Conservation (phyloP, 345 rosid species). For the Turnera subulata region DNA sequence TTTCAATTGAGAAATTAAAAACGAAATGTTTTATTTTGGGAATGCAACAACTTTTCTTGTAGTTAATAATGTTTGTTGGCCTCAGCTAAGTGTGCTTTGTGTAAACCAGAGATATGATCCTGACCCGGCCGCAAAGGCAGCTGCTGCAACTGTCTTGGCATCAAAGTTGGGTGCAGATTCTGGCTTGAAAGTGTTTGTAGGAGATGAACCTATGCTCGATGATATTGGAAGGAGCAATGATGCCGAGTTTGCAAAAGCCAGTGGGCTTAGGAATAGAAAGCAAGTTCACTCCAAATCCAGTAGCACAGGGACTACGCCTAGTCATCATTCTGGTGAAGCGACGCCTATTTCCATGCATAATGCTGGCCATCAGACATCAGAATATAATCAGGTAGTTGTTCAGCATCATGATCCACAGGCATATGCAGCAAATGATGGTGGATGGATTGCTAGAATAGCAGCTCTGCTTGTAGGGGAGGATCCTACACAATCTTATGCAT, state of each 20-base stretch:
- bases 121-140: constrained; percentile 98
- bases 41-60: too few species aligned
- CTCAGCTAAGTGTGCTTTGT: constrained; percentile 4
- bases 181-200: constrained; percentile 71
- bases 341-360: constrained; percentile 29
- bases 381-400: constrained; percentile 55
- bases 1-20: too few species aligned
- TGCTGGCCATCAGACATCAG: constrained; percentile 36
- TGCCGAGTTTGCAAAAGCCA: constrained; percentile 52
- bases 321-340: constrained; percentile 40
- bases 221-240: constrained; percentile 60
- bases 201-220: constrained; percentile 51
- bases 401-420: constrained; percentile 61
- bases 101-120: constrained; percentile 80
- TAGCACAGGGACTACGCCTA: constrained; percentile 45
- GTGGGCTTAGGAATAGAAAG: constrained; percentile 76
- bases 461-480: constrained; percentile 98
- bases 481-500: constrained; percentile 85
- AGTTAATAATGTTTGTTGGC: too few species aligned
- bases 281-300: constrained; percentile 41
- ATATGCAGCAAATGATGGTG: constrained; percentile 47
- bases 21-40: too few species aligned
- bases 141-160: constrained; percentile 94
- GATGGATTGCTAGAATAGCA: constrained; percentile 89
- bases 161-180: constrained; percentile 93